Evolutionary conservation across 2,329 filamentous ascomycete genomes (phyloP).

Genomic region (Diaporthe amygdali): DNA sequence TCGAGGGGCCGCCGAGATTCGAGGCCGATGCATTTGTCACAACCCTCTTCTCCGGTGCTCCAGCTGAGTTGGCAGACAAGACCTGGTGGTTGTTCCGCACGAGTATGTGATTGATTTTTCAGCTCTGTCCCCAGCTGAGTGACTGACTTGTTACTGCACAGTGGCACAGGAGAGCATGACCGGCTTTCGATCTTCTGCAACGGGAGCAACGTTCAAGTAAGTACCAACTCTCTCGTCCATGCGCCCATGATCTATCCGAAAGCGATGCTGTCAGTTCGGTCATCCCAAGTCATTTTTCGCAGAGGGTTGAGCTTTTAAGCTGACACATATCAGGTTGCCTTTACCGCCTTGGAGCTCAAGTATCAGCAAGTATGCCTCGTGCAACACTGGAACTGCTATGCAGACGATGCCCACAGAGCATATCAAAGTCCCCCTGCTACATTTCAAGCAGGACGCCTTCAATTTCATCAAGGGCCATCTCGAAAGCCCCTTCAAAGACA

Average conservation of each 20-base stretch:
- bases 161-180: neutral
- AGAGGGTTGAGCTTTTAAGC: neutral
- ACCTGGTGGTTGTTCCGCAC: conserved; percentile 42
- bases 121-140: neutral
- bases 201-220: neutral
- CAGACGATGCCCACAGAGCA: neutral
- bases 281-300: neutral
- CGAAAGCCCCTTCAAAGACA: conserved; percentile 40
- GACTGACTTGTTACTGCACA: neutral
- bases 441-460: conserved; percentile 48
- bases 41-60: neutral
- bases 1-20: neutral
- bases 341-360: neutral
- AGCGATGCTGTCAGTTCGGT: neutral
- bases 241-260: neutral
- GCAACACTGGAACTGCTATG: neutral
- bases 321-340: neutral
- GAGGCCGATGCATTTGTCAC: neutral
- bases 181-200: neutral
- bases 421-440: neutral
- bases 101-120: conserved; percentile 32
- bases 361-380: neutral
- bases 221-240: neutral
- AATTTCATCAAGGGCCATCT: conserved; percentile 51
- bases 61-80: conserved; percentile 35